These are phyloP conservation scores for Cicer bijugum DNA, from an alignment of 306 rosid genomes.

Conservation along the genomic window DNA sequence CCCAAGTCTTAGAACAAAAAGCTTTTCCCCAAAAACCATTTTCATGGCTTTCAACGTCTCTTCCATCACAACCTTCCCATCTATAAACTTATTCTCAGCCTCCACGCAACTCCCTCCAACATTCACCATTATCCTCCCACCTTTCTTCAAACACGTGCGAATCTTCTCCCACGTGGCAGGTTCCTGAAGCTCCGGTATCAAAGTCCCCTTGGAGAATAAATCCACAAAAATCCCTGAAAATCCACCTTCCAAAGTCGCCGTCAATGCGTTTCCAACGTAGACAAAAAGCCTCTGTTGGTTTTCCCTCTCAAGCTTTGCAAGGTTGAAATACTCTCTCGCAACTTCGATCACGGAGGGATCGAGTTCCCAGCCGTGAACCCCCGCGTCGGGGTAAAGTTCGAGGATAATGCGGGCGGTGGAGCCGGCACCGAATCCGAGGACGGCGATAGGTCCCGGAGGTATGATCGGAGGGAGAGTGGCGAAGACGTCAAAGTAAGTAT, in stretches of 20 bases:
- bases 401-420: slow-evolving; percentile 72
- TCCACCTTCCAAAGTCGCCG: slow-evolving; percentile 62
- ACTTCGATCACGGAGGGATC: slow-evolving; percentile 82
- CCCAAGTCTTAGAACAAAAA: slow-evolving; percentile 69
- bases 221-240: slow-evolving; percentile 86
- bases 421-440: slow-evolving; percentile 92
- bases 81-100: slow-evolving; percentile 67
- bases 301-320: slow-evolving; percentile 60
- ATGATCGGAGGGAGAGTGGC: slow-evolving; percentile 79
- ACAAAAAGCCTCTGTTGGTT: slow-evolving; percentile 56
- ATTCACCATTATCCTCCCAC: slow-evolving; percentile 89
- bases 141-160: slow-evolving; percentile 65
- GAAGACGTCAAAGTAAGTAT: slow-evolving; percentile 85
- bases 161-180: slow-evolving; percentile 70
- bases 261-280: slow-evolving; percentile 69
- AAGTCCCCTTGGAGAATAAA: slow-evolving; percentile 65
- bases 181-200: slow-evolving; percentile 85
- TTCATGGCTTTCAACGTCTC: slow-evolving; percentile 75
- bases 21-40: slow-evolving; percentile 54
- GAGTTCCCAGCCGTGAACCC: slow-evolving; percentile 86
- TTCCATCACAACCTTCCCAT: slow-evolving; percentile 69
- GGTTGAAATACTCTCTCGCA: slow-evolving; percentile 73
- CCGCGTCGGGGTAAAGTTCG: slow-evolving; percentile 56
- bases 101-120: slow-evolving; percentile 97
- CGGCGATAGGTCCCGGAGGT: slow-evolving; percentile 75